Evolutionary conservation across 805 yeast genomes (phyloP).

Genomic region (Ogataea nonfermentans): DNA sequence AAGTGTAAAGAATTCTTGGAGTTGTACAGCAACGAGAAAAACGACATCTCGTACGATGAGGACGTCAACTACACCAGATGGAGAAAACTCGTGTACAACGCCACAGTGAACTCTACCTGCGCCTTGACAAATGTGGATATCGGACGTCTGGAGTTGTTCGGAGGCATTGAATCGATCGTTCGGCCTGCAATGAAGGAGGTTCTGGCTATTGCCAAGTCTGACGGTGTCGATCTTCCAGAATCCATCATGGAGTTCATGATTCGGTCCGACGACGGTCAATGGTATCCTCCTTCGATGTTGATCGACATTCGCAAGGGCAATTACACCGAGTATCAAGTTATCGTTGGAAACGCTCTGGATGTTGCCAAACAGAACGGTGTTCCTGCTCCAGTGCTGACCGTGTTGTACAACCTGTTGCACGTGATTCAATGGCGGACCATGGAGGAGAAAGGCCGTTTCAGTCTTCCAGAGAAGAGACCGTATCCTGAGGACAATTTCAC

Average conservation of each 20-base stretch:
- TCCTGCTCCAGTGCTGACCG: constrained; percentile 31
- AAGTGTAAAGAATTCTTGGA: constrained; percentile 34
- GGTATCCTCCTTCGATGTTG: constrained; percentile 48
- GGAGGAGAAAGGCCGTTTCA: constrained; percentile 30
- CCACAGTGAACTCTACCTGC: constrained; percentile 45
- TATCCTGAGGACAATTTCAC: constrained; percentile 23
- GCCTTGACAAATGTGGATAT: constrained; percentile 41
- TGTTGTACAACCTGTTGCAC: constrained; percentile 29
- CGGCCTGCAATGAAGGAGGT: constrained; percentile 70
- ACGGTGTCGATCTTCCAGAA: constrained; percentile 54
- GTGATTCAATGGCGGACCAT: constrained; percentile 34
- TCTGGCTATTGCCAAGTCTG: constrained; percentile 62
- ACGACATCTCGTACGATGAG: constrained; percentile 32
- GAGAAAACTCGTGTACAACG: constrained; percentile 48
- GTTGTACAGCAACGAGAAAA: constrained; percentile 34
- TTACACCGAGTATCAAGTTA: constrained; percentile 42
- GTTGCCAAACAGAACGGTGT: constrained; percentile 32
- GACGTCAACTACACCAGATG: constrained; percentile 42
- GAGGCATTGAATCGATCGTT: constrained; percentile 40
- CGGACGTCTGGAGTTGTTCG: constrained; percentile 46
- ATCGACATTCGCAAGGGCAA: constrained; percentile 44
- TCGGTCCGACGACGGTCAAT: constrained; percentile 47
- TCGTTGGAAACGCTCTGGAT: constrained; percentile 41
- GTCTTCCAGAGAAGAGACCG: constrained; percentile 34
- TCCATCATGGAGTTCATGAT: constrained; percentile 47